Percentiles rank a stretch among this genome's conserved stretches.
Conservation (phyloP, 164 flowering plant genomes). For the Echeveria elegans region DNA sequence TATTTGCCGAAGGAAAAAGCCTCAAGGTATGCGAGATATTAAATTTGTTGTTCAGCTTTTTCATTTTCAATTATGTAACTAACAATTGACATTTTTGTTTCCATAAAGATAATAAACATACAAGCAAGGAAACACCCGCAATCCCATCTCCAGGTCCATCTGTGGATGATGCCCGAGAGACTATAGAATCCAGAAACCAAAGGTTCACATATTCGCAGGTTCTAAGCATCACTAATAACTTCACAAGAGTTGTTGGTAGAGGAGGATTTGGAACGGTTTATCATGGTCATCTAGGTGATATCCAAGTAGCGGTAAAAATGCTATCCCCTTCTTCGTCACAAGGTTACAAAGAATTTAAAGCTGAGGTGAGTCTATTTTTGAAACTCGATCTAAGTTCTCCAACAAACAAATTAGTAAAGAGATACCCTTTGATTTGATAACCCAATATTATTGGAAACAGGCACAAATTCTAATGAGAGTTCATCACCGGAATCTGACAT, state of each 20-base stretch:
- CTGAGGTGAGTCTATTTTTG: constrained; percentile 25
- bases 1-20: constrained; percentile 7
- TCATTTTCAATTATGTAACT: neutral
- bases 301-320: constrained; percentile 40
- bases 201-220: constrained; percentile 18
- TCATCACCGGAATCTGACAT: constrained; percentile 14
- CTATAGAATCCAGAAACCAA: constrained; percentile 5
- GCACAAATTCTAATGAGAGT: constrained; percentile 6
- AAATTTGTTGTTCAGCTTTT: neutral
- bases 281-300: constrained; percentile 18
- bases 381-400: neutral
- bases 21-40: neutral
- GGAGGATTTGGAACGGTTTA: constrained; percentile 37
- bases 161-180: neutral
- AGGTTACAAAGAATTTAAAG: constrained; percentile 28
- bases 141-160: neutral
- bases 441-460: neutral
- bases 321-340: constrained; percentile 28
- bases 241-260: constrained; percentile 18
- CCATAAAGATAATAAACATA: neutral
- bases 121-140: neutral
- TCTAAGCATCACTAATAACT: constrained; percentile 19
- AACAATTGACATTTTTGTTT: neutral
- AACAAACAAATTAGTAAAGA: neutral
- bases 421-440: neutral